Conservation (phyloP, 306 rosid species). For the Quercus cerris region DNA sequence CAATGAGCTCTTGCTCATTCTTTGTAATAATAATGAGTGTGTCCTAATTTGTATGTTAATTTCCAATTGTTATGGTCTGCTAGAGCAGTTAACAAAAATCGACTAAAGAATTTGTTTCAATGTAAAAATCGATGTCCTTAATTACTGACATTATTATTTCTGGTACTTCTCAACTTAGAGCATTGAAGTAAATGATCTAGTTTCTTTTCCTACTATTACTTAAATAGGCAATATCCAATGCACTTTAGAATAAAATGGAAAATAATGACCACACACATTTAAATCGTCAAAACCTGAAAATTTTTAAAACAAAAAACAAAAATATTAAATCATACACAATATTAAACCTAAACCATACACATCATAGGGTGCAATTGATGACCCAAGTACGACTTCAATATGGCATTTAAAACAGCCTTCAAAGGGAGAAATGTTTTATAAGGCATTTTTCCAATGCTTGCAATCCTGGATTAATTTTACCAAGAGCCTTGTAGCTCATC, state of each 20-base stretch:
- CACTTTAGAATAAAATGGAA: neutral
- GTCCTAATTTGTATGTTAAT: neutral
- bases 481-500: too few species aligned
- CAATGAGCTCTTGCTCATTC: neutral
- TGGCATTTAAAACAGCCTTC: neutral
- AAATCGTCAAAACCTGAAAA: neutral
- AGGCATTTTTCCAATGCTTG: slow-evolving; percentile 12
- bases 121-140: neutral
- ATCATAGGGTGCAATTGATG: neutral
- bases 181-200: neutral
- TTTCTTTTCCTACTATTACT: neutral
- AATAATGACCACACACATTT: neutral
- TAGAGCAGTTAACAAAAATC: neutral
- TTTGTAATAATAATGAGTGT: neutral
- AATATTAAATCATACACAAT: neutral
- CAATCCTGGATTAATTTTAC: slow-evolving; percentile 4
- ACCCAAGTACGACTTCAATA: neutral
- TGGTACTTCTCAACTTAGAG: neutral
- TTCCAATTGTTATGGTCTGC: neutral
- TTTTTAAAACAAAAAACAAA: neutral
- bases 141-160: neutral
- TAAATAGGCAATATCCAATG: neutral
- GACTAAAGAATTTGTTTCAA: neutral
- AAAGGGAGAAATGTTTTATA: neutral
- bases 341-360: neutral